Conservation (phyloP, 495 filamentous ascomycete genomes). For the Friedmanniomyces simplex region DNA sequence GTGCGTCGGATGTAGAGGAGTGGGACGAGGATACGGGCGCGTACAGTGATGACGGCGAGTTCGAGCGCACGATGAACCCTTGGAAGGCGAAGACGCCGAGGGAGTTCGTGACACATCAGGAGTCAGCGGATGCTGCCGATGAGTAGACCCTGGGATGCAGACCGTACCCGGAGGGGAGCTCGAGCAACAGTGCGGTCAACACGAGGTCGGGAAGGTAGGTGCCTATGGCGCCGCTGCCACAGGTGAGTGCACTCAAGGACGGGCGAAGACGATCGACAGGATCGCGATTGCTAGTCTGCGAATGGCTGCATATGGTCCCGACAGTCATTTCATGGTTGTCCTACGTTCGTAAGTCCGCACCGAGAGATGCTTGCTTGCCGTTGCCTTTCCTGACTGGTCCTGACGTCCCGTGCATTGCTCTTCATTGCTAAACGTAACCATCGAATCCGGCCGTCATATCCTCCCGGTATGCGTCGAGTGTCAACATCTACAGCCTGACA, state of each 20-base stretch:
- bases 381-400: no score
- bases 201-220: no score
- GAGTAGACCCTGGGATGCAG: not conserved
- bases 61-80: not conserved
- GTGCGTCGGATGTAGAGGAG: conserved; percentile 46
- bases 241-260: no score
- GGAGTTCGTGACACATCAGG: not conserved
- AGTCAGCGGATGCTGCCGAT: not conserved
- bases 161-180: no score
- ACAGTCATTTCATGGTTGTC: not conserved
- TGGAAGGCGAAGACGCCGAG: conserved; percentile 1
- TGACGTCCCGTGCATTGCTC: not conserved
- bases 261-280: no score
- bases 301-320: no score
- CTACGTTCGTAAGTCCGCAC: not conserved
- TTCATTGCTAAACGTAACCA: not conserved
- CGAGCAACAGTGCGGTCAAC: no score
- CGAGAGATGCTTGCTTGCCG: not conserved
- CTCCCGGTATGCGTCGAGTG: no score
- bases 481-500: no score
- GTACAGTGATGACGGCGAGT: conserved; percentile 39
- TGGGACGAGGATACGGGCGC: conserved; percentile 37
- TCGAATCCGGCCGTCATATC: not conserved
- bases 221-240: no score
- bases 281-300: no score